phyloP scores from a whole-genome alignment of 2,329 filamentous ascomycete genomes.

The Xylariaceae sp. region DNA sequence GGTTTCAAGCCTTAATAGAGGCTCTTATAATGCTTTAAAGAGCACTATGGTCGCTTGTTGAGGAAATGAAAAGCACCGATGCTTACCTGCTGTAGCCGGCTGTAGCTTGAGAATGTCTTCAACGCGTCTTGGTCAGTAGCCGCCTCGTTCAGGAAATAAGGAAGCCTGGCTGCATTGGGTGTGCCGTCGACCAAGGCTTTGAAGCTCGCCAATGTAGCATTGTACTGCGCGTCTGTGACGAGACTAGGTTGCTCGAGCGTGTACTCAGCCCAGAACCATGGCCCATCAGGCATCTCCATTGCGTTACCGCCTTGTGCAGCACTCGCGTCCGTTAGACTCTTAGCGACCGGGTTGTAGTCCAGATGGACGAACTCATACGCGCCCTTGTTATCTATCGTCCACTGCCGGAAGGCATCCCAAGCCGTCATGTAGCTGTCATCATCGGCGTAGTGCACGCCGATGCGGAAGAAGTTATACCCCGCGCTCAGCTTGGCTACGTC shows the following conservation, averaged over 20 bases:
- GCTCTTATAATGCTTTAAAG: no score
- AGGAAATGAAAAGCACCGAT: no score
- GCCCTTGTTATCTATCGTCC: constrained; percentile 11
- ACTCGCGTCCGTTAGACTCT: constrained; percentile 12
- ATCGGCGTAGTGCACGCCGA: constrained; percentile 12
- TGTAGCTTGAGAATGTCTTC: constrained; percentile 10
- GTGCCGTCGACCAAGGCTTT: constrained; percentile 10
- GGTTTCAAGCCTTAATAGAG: no score
- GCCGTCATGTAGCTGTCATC: constrained; percentile 9
- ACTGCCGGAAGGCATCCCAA: constrained; percentile 7
- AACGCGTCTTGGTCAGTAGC: constrained; percentile 8
- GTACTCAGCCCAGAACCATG: constrained; percentile 16
- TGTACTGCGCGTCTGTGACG: constrained; percentile 5
- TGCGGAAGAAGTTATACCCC: constrained; percentile 11
- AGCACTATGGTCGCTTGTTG: no score
- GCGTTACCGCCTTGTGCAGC: constrained; percentile 10
- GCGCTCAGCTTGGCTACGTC: constrained; percentile 7
- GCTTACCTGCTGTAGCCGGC: constrained; percentile 1
- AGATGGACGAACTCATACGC: constrained; percentile 12
- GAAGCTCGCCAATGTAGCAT: constrained; percentile 11
- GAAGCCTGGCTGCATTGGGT: constrained; percentile 10
- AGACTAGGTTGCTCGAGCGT: constrained; percentile 8
- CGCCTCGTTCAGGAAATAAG: constrained; percentile 12
- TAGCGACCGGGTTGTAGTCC: constrained; percentile 12
- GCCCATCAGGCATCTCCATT: constrained; percentile 13